A percentile compares a stretch with the other conserved stretches of the same genome.
These are phyloP conservation scores for Daldinia eschscholtzii DNA, from an alignment of 2,329 filamentous ascomycete genomes.

Conservation along the genomic window DNA sequence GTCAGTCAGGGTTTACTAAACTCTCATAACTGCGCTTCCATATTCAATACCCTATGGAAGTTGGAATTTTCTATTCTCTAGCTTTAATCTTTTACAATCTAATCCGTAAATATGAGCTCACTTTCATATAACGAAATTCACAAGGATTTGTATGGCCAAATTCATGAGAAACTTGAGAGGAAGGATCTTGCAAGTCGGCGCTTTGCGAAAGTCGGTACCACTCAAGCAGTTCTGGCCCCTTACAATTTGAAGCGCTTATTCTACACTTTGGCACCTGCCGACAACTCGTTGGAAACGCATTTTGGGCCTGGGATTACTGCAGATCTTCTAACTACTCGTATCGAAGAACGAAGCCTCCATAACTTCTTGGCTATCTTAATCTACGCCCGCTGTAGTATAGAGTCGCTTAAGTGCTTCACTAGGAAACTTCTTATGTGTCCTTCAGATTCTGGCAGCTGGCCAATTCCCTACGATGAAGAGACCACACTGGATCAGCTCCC, in stretches of 20 bases:
- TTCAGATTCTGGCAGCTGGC: background rate
- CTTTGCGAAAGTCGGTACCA: conserved; percentile 44
- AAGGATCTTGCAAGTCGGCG: conserved; percentile 38
- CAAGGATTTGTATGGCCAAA: background rate
- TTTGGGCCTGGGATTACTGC: conserved; percentile 33
- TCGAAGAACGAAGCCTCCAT: conserved; percentile 47
- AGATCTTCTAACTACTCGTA: conserved; percentile 39
- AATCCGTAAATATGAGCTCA: background rate
- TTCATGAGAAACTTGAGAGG: conserved; percentile 37
- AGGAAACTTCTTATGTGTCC: conserved; percentile 37
- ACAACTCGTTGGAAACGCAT: conserved; percentile 19
- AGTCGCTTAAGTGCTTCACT: conserved; percentile 42
- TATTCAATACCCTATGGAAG: background rate
- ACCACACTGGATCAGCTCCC: conserved; percentile 33
- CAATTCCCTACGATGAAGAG: background rate
- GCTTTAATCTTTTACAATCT: too few relatives aligned
- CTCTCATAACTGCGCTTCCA: background rate
- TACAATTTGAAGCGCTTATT: conserved; percentile 40
- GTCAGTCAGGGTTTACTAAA: background rate
- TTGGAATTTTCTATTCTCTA: background rate
- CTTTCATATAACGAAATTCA: background rate
- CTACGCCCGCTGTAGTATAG: conserved; percentile 48
- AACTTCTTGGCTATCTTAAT: conserved; percentile 52
- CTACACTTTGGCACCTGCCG: conserved; percentile 26
- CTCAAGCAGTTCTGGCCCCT: conserved; percentile 28